These are phyloP conservation scores for Digitaria exilis DNA, from an alignment of 202 grass and related monocot genomes.

Conservation along the genomic window DNA sequence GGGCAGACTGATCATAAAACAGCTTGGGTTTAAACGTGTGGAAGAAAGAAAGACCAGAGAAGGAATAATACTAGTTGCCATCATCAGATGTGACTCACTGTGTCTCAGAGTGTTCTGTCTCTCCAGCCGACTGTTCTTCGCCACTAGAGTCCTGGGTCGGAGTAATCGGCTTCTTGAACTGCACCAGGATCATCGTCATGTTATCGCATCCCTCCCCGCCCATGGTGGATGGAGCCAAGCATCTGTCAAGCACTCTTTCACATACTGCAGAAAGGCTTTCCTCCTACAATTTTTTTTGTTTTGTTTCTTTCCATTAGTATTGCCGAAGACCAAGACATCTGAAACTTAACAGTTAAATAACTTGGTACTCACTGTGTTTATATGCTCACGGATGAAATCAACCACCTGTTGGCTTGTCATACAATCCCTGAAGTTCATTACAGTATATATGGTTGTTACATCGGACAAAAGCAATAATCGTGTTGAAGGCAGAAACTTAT, in stretches of 20 bases:
- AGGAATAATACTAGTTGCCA: background rate
- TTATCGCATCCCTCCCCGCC: conserved; percentile 80
- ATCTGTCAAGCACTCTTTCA: conserved; percentile 78
- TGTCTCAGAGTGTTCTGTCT: conserved; percentile 10
- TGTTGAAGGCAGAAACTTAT: background rate
- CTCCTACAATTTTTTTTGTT: conserved; percentile 55
- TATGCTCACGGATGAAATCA: conserved; percentile 86
- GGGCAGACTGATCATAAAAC: conserved; percentile 18
- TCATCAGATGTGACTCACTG: conserved; percentile 30
- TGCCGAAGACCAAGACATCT: background rate
- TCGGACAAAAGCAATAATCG: conserved; percentile 1
- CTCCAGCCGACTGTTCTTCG: conserved; percentile 30
- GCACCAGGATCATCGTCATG: conserved; percentile 88
- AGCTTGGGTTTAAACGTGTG: background rate
- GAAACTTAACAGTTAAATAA: background rate
- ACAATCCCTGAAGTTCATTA: conserved; percentile 64
- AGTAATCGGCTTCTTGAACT: conserved; percentile 61
- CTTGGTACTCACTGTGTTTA: conserved; percentile 60
- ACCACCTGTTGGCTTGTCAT: conserved; percentile 86
- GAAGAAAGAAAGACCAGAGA: background rate
- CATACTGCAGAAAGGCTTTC: conserved; percentile 63
- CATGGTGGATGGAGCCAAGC: conserved; percentile 69
- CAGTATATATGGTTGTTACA: conserved; percentile 1
- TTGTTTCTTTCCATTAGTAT: conserved; percentile 18
- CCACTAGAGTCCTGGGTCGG: conserved; percentile 10